Percentiles rank a stretch among this genome's conserved stretches.
Evolutionary conservation across 208 protist species (phyloP).

Genomic region (Trichomonas vaginalis): DNA sequence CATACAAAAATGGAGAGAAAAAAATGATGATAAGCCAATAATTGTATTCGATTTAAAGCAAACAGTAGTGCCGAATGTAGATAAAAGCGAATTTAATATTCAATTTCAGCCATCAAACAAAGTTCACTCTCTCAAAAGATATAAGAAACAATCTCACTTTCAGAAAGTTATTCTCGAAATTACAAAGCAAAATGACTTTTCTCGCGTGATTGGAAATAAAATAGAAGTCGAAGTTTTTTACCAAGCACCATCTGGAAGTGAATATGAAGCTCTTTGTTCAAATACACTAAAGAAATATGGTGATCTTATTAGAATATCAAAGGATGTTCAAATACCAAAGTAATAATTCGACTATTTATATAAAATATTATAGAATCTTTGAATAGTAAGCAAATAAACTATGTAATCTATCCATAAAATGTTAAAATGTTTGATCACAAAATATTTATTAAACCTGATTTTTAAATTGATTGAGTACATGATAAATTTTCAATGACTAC

Average conservation of each 20-base stretch:
- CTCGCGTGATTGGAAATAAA: neutral
- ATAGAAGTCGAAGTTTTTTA: neutral
- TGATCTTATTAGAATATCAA: neutral
- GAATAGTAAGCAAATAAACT: too few species aligned
- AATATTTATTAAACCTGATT: too few species aligned
- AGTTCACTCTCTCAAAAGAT: neutral
- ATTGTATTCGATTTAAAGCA: neutral
- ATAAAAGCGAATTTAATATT: neutral
- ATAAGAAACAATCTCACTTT: neutral
- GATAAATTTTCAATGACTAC: too few species aligned
- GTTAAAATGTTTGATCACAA: too few species aligned
- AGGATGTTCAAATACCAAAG: neutral
- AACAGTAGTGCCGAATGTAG: neutral
- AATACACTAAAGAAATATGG: neutral
- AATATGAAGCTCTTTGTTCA: neutral
- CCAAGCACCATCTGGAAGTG: neutral
- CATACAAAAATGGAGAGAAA: neutral
- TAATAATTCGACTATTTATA: too few species aligned
- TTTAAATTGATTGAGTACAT: too few species aligned
- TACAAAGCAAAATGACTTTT: neutral
- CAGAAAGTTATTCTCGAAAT: neutral
- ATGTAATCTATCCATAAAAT: too few species aligned
- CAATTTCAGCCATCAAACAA: neutral
- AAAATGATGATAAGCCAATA: neutral
- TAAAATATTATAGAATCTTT: too few species aligned